These are phyloP conservation scores for Tritrichomonas musculus DNA, from an alignment of 208 protist genomes.

Conservation along the genomic window DNA sequence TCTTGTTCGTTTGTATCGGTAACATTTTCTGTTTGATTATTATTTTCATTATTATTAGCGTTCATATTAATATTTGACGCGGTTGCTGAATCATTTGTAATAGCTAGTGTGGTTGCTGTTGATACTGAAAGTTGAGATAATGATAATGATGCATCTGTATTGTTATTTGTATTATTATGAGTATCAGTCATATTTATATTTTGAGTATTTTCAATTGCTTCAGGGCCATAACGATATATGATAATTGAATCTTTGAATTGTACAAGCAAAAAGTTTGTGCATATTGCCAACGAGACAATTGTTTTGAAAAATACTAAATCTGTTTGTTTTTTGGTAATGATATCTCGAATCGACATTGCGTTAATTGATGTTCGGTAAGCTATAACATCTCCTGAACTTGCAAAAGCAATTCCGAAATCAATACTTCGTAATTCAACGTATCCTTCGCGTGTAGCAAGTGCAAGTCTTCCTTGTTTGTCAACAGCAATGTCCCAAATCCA, in stretches of 20 bases:
- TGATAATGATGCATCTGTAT: too few relatives aligned
- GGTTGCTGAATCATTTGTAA: too few relatives aligned
- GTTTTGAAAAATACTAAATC: not conserved
- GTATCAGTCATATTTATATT: too few relatives aligned
- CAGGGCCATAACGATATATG: not conserved
- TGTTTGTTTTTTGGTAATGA: not conserved
- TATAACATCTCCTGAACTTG: not conserved
- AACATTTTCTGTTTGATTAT: too few relatives aligned
- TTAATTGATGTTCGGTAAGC: not conserved
- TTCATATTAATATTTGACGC: too few relatives aligned
- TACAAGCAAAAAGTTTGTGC: not conserved
- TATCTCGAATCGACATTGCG: not conserved
- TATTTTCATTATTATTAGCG: too few relatives aligned
- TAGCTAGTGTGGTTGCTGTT: too few relatives aligned
- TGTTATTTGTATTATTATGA: too few relatives aligned
- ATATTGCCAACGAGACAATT: not conserved
- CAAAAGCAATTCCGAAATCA: not conserved
- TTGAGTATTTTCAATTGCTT: too few relatives aligned
- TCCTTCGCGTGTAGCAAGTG: not conserved
- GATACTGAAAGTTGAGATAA: too few relatives aligned
- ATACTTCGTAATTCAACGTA: constrained; percentile 18
- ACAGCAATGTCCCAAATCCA: constrained; percentile 31
- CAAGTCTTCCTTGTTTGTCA: not conserved
- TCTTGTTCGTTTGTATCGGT: not conserved
- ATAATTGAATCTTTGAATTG: not conserved